phyloP scores from a whole-genome alignment of 352 stramenopile species.

The Phytophthora idaei region DNA sequence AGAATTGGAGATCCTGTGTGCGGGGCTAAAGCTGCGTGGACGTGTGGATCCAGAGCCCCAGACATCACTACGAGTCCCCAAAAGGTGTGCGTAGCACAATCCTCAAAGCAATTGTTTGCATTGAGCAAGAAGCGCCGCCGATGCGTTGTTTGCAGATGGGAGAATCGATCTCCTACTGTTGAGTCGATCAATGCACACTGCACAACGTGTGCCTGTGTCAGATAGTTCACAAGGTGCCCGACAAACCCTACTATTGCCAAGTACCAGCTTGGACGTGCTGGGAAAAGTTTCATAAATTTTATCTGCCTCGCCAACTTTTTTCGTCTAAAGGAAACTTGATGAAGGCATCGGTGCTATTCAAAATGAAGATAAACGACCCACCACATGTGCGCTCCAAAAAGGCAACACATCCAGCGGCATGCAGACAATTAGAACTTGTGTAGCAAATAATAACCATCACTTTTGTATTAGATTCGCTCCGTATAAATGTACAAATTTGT shows the following conservation, averaged over 20 bases:
- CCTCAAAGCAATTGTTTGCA: conserved; percentile 18
- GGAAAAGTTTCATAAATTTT: conserved; percentile 14
- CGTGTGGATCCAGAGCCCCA: not conserved
- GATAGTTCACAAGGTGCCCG: not conserved
- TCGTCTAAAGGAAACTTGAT: not conserved
- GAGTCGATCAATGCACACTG: conserved; percentile 9
- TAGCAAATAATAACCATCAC: not conserved
- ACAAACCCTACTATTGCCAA: conserved; percentile 5
- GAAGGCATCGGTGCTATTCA: not conserved
- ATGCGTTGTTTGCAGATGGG: conserved; percentile 4
- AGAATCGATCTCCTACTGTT: not conserved
- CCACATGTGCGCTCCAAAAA: not conserved
- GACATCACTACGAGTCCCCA: conserved; percentile 2
- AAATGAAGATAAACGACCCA: not conserved
- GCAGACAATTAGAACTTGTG: not conserved
- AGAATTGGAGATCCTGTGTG: too few relatives aligned
- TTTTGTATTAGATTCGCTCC: not conserved
- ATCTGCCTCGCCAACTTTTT: conserved; percentile 3
- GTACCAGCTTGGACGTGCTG: conserved; percentile 7
- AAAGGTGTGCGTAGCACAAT: conserved; percentile 1
- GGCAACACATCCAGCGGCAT: not conserved
- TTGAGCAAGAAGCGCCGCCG: not conserved
- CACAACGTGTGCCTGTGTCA: conserved; percentile 8
- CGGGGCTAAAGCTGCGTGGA: too few relatives aligned
- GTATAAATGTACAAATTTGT: not conserved